A percentile compares a stretch with the other conserved stretches of the same genome.
Evolutionary conservation across 148 eudicot genomes (phyloP).

Genomic region (Spergularia marina): DNA sequence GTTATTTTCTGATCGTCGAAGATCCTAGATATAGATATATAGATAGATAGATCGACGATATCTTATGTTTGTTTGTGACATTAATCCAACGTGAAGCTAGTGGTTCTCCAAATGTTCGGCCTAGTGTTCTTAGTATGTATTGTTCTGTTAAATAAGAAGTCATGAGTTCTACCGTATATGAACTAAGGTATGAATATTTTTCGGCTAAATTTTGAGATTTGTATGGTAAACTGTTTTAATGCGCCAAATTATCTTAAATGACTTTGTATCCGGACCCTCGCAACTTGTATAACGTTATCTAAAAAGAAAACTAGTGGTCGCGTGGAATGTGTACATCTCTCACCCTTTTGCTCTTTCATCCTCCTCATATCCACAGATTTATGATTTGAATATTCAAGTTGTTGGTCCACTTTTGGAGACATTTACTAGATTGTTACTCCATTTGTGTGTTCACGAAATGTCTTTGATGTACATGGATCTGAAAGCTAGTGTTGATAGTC

Average conservation of each 20-base stretch:
- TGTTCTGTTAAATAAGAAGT: too few relatives aligned
- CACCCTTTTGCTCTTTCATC: neutral
- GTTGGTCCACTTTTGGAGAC: neutral
- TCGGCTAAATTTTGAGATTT: too few relatives aligned
- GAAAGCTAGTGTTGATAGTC: neutral
- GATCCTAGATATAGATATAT: slow-evolving; percentile 27
- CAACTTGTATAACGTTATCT: too few relatives aligned
- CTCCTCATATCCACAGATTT: slow-evolving; percentile 21
- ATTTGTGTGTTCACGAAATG: neutral
- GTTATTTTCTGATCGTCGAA: slow-evolving; percentile 29
- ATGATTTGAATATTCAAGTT: slow-evolving; percentile 14
- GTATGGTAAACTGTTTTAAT: too few relatives aligned
- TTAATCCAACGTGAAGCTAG: too few relatives aligned
- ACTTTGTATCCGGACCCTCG: too few relatives aligned
- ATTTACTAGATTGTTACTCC: neutral
- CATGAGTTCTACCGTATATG: too few relatives aligned
- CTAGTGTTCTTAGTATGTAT: too few relatives aligned
- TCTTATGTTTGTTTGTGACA: slow-evolving; percentile 11
- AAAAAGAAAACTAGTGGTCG: neutral
- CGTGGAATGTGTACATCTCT: slow-evolving; percentile 22
- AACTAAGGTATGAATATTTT: too few relatives aligned
- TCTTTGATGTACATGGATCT: neutral
- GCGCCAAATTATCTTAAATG: too few relatives aligned
- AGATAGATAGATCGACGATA: neutral
- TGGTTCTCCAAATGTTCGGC: too few relatives aligned